These are phyloP conservation scores for Lactarius akahatsu DNA, from an alignment of 768 basidiomycete genomes.

Conservation along the genomic window DNA sequence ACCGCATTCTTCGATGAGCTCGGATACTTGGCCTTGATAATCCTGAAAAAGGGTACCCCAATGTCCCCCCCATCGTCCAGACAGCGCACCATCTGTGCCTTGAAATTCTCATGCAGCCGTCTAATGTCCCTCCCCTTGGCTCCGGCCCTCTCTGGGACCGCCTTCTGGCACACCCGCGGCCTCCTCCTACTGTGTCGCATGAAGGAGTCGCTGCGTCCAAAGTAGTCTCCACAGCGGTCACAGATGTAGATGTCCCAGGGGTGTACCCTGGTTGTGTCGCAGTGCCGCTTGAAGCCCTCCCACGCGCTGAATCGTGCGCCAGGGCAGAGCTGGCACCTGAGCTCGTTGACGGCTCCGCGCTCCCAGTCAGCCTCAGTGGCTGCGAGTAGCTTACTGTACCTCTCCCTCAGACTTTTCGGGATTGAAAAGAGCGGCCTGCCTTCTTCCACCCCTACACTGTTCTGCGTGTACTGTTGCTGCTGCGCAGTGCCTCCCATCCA, in stretches of 20 bases:
- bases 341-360: neutral
- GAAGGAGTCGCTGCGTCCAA: neutral
- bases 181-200: neutral
- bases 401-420: neutral
- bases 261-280: neutral
- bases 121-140: neutral
- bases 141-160: neutral
- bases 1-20: neutral
- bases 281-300: neutral
- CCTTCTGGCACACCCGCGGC: neutral
- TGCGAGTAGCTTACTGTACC: neutral
- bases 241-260: neutral
- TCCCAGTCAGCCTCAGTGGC: neutral
- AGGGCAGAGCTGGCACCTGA: conserved; percentile 5
- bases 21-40: neutral
- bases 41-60: neutral
- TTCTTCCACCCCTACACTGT: neutral
- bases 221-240: neutral
- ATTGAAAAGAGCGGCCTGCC: neutral
- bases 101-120: neutral
- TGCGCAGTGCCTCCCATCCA: neutral
- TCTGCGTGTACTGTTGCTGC: no score
- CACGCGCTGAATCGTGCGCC: neutral
- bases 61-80: neutral
- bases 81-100: neutral